phyloP scores from a whole-genome alignment of 371 early-diverging fungal species.

The Zychaea mexicana region DNA sequence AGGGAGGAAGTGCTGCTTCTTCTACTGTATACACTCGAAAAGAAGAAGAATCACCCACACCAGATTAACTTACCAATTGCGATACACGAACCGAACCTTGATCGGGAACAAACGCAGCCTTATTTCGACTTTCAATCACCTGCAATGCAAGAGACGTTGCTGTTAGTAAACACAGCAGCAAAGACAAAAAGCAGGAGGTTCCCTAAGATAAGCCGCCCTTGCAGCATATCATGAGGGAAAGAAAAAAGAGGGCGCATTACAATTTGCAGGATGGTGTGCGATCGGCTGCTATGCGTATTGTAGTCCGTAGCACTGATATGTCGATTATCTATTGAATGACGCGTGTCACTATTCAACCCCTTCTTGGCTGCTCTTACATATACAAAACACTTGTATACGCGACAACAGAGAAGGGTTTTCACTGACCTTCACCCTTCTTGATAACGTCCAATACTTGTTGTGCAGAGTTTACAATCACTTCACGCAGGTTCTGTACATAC shows the following conservation, averaged over 20 bases:
- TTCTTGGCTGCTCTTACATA: background rate
- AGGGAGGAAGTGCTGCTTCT: too few relatives aligned
- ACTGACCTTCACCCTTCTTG: constrained; percentile 75
- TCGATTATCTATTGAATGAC: constrained; percentile 63
- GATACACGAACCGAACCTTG: constrained; percentile 64
- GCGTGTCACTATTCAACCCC: background rate
- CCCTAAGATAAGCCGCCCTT: too few relatives aligned
- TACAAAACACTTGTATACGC: background rate
- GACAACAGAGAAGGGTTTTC: background rate
- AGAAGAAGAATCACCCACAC: too few relatives aligned
- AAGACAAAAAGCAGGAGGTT: background rate
- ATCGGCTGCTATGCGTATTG: constrained; percentile 88
- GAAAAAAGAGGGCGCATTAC: constrained; percentile 46
- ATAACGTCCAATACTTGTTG: constrained; percentile 84
- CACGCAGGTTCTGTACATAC: constrained; percentile 83
- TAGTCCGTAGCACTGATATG: constrained; percentile 88
- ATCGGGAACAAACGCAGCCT: constrained; percentile 9
- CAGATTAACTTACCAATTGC: constrained; percentile 60
- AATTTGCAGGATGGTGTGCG: constrained; percentile 95
- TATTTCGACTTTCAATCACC: constrained; percentile 45
- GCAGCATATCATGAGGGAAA: background rate
- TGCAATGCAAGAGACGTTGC: background rate
- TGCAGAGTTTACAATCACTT: constrained; percentile 86
- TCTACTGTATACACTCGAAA: too few relatives aligned
- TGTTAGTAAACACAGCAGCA: background rate